These are phyloP conservation scores for Punica granatum DNA, from an alignment of 345 rosid genomes.

Conservation along the genomic window DNA sequence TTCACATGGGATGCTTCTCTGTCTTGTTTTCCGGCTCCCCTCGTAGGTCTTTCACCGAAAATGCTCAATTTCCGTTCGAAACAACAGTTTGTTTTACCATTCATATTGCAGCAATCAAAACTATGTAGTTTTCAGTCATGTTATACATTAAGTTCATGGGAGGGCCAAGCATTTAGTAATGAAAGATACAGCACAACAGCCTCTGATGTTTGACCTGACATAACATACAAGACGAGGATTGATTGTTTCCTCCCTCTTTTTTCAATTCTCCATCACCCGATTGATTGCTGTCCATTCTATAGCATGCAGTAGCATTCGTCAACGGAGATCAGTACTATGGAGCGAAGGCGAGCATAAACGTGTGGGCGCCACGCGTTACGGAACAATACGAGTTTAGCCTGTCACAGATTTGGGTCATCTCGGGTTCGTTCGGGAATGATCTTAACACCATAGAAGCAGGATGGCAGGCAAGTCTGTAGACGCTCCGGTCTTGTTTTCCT, in stretches of 20 bases:
- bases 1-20: neutral
- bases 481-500: neutral
- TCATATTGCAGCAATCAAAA: neutral
- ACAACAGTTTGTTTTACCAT: neutral
- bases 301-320: constrained; percentile 97
- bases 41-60: neutral
- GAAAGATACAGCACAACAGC: constrained; percentile 4
- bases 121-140: neutral
- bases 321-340: constrained; percentile 85
- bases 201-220: constrained; percentile 2
- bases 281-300: constrained; percentile 14
- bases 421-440: constrained; percentile 91
- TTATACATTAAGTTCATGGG: neutral
- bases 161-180: constrained; percentile 10
- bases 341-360: constrained; percentile 88
- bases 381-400: constrained; percentile 81
- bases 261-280: neutral
- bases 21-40: neutral
- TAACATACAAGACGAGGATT: constrained; percentile 1
- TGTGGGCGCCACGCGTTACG: constrained; percentile 80
- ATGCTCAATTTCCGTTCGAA: neutral
- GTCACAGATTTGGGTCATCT: constrained; percentile 92
- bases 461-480: constrained; percentile 62
- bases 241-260: neutral
- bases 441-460: constrained; percentile 98